Evolutionary conservation across 805 yeast genomes (phyloP), one percentile per base, ranked within the genome.

Genomic region (Metschnikowia henanensis): DNA sequence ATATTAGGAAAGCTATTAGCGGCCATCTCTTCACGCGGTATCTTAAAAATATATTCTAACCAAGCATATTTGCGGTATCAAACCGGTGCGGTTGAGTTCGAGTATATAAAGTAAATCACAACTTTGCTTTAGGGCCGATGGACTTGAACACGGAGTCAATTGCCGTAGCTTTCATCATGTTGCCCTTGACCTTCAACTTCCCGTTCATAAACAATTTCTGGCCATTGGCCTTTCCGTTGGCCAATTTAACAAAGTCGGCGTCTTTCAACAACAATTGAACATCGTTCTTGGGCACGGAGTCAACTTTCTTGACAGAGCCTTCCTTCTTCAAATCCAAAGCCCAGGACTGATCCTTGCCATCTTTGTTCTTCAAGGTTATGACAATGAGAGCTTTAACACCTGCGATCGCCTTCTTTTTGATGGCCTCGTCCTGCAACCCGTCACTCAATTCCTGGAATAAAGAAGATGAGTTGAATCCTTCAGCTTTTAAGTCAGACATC

Each of bases 161-260:
- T 47, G 80, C 79, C 35, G 91, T 79, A 42, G 95, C 95, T 75
- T 88, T 88, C 91, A 85, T 85, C 70, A 88, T 84, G 71, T 89
- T 87, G 53, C 96, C 96, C 74, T 83, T 86, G 52, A 88, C 83
- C 76, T 87, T 87, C 65, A 88, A 78, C 66, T 84, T 84, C 32
- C 96, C 96, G 56, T 77, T 70, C 85, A 88, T 79, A 66, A 87
- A 88, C 59, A 88, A 76, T 70, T 81, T 83, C 68, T 88, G 95
- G 36, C 95, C 88, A 64, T 83, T 84, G 51, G 89, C 81, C 74
- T 87, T 85, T 50, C 95, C 95, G 49, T 73, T 69, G 41, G 85
- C 85, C 54, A 88, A 76, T 62, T 77, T 80, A 55, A 76, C 82
- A 56, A 88, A 81, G 63, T 85, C 86, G 44, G 77, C 75, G 58